Evolutionary conservation across 202 grass and related monocot genomes (phyloP), one percentile per base, ranked within the genome.

Genomic region (Setaria viridis): DNA sequence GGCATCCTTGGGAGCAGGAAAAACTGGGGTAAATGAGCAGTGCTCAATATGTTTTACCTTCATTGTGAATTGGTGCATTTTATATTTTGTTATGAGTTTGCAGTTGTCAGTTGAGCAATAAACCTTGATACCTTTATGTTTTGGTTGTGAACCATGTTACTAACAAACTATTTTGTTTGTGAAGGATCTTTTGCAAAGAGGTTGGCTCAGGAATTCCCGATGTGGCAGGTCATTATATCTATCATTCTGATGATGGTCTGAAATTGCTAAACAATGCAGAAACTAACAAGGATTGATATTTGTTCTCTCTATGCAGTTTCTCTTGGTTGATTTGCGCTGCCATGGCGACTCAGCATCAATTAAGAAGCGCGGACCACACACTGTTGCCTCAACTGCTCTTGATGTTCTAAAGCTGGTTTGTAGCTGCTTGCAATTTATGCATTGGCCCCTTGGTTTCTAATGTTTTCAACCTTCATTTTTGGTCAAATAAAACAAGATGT

Each of bases 311-410:
- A 54, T 90, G 71, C 87, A 99, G 91, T 99, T 99, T 83, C 97
- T 99, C 68, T 96, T 99, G 86, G 97, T 99, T 89, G 97, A 99
- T 91, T 91, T 99, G 84, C 91, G 92, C 66, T 99, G 93, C 72
- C 97, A 99, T 76, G 97, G 92, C 2, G 93, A 96, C 81, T 99
- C 93, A 60, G 77, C 93, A 54, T 91, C 90, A 67, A 84, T 93
- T 71, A 92, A 94, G 87, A 99, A 94, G 84, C 55, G 67, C 59
- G 93, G 92, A 55, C 93, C 97, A 34, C 93, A 99, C 70, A 94
- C 85, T 88, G 86, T 99, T 85, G 87, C 93, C 42, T 90, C 91
- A 37, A 93, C 97, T 87, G 97, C 97, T 79, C 83, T 93, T 85
- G 97, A 99, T 83, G 91, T 99, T 82, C 79, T 99, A 91, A 99